These are phyloP conservation scores for Magnaporthales sp. DNA, from an alignment of 2,329 filamentous ascomycete species.

Conservation along the genomic window DNA sequence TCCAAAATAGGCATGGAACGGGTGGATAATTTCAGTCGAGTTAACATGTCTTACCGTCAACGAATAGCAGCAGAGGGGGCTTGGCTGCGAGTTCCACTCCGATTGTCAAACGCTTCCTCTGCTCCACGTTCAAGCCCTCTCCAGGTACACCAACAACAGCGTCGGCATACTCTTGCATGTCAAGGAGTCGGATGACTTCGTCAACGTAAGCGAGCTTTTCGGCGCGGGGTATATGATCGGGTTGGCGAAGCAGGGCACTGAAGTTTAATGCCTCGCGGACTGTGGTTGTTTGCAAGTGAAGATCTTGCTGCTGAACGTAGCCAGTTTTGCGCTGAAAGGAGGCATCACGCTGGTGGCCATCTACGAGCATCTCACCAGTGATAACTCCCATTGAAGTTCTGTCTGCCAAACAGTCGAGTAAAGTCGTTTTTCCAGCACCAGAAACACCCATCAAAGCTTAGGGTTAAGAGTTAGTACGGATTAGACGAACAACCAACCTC, in stretches of 20 bases:
- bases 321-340: conserved; percentile 56
- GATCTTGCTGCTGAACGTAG: conserved; percentile 59
- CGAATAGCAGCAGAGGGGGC: conserved; percentile 50
- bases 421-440: conserved; percentile 53
- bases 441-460: conserved; percentile 60
- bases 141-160: conserved; percentile 57
- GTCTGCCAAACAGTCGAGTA: conserved; percentile 48
- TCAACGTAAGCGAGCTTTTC: conserved; percentile 57
- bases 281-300: conserved; percentile 46
- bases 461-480: background rate
- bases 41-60: conserved; percentile 38
- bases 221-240: conserved; percentile 37
- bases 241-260: conserved; percentile 50
- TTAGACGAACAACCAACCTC: background rate
- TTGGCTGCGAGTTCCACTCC: conserved; percentile 51
- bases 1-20: background rate
- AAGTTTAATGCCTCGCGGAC: conserved; percentile 46
- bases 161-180: conserved; percentile 59
- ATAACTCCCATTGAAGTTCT: conserved; percentile 53
- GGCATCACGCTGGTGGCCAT: conserved; percentile 28
- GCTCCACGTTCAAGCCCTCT: conserved; percentile 51
- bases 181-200: conserved; percentile 55
- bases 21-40: background rate
- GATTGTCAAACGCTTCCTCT: conserved; percentile 53
- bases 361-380: conserved; percentile 58